Percentiles rank a stretch among this genome's conserved stretches.
These are phyloP conservation scores for Lentinula boryana DNA, from an alignment of 768 basidiomycete genomes.

Conservation along the genomic window DNA sequence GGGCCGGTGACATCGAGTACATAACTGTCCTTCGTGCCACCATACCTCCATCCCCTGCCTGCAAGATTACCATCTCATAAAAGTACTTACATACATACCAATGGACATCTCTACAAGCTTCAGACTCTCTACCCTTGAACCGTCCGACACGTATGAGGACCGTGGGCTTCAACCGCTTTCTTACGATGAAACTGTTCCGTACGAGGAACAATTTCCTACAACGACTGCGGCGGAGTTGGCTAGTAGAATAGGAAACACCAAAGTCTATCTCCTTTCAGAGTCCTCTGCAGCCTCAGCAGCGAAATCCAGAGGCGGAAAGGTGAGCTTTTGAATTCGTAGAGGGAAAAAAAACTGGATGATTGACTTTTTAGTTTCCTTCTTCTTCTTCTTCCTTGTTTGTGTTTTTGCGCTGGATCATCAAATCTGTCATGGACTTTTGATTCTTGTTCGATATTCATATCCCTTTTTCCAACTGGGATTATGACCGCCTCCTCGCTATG, in stretches of 20 bases:
- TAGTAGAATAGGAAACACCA: conserved; percentile 63
- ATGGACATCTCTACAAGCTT: conserved; percentile 45
- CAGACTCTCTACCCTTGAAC: conserved; percentile 10
- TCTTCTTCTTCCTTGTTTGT: neutral
- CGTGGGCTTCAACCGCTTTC: neutral
- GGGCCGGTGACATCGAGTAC: too few relatives aligned
- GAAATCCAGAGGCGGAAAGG: conserved; percentile 52
- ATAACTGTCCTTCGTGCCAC: too few relatives aligned
- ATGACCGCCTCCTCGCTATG: too few relatives aligned
- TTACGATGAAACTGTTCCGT: conserved; percentile 31
- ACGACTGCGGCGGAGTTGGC: conserved; percentile 36
- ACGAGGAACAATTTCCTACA: conserved; percentile 51
- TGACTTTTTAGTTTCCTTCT: conserved; percentile 21
- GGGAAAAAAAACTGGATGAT: conserved; percentile 39
- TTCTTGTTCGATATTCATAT: too few relatives aligned
- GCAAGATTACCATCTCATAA: too few relatives aligned
- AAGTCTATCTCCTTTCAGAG: conserved; percentile 76
- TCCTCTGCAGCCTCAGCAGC: conserved; percentile 43
- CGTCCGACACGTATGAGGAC: conserved; percentile 22
- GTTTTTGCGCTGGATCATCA: neutral
- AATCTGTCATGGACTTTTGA: too few relatives aligned
- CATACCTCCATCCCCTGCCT: too few relatives aligned
- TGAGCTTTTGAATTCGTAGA: conserved; percentile 45
- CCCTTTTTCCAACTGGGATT: too few relatives aligned
- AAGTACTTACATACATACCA: conserved; percentile 4